phyloP scores from a whole-genome alignment of 192 early-diverging fungal species.

The Podila epigama region DNA sequence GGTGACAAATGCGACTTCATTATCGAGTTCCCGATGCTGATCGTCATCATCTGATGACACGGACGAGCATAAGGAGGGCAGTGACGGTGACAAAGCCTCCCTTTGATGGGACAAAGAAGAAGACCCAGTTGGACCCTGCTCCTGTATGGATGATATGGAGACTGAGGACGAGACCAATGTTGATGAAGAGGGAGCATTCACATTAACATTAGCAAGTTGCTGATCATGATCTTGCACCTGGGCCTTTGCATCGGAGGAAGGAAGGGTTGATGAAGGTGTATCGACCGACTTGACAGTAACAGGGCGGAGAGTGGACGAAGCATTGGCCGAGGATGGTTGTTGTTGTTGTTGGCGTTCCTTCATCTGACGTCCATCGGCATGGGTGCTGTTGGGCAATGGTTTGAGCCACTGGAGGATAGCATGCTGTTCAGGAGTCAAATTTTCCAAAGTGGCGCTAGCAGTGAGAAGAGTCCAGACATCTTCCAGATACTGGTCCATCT shows the following conservation, averaged over 20 bases:
- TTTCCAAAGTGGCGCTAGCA: neutral
- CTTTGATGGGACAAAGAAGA: neutral
- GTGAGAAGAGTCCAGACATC: conserved; percentile 35
- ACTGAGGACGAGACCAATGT: neutral
- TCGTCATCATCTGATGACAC: neutral
- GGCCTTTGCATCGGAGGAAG: too few relatives aligned
- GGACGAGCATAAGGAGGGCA: conserved; percentile 17
- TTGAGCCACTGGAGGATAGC: conserved; percentile 45
- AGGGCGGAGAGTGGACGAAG: too few relatives aligned
- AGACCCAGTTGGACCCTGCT: neutral
- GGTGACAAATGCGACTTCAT: neutral
- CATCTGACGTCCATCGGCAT: conserved; percentile 42
- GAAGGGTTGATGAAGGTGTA: too few relatives aligned
- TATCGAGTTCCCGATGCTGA: neutral
- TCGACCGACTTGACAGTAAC: too few relatives aligned
- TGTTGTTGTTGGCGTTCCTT: conserved; percentile 8
- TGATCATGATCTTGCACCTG: neutral
- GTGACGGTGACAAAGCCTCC: neutral
- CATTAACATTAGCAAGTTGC: neutral
- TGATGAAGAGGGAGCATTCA: too few relatives aligned
- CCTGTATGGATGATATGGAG: neutral
- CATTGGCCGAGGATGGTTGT: neutral
- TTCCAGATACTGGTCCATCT: conserved; percentile 39
- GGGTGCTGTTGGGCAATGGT: conserved; percentile 10
- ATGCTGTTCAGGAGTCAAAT: conserved; percentile 12